Percentiles rank a stretch among this genome's conserved stretches.
These are phyloP conservation scores for Macrophomina pseudophaseolina DNA, from an alignment of 2,329 filamentous ascomycete genomes.

Conservation along the genomic window DNA sequence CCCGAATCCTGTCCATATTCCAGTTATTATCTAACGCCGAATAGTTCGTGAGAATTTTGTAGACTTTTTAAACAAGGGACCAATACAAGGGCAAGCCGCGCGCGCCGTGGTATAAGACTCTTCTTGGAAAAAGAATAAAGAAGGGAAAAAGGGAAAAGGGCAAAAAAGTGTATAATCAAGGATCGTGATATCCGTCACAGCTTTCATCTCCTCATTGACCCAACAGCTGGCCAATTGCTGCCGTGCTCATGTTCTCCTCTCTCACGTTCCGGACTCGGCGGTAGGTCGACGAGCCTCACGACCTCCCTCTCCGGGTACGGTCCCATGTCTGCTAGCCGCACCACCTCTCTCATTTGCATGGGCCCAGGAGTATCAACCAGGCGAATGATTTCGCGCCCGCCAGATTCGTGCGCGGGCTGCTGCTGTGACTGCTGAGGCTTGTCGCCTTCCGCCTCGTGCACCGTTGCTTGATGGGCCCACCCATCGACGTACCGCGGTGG, in stretches of 20 bases:
- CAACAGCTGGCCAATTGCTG: background rate
- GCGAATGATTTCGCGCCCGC: slow-evolving; percentile 8
- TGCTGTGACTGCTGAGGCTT: background rate
- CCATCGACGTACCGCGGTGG: background rate
- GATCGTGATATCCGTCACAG: background rate
- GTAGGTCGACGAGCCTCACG: slow-evolving; percentile 1
- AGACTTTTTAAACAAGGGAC: background rate
- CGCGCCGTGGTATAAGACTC: background rate
- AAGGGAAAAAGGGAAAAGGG: background rate
- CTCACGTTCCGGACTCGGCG: slow-evolving; percentile 12
- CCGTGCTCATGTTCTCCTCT: background rate
- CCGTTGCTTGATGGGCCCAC: background rate
- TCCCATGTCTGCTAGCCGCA: background rate
- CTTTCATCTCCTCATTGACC: background rate
- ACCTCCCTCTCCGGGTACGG: background rate
- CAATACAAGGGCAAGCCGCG: background rate
- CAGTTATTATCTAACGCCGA: background rate
- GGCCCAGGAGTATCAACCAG: background rate
- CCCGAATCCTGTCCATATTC: background rate
- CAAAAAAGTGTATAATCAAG: background rate
- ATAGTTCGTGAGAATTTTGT: background rate
- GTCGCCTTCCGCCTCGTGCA: background rate
- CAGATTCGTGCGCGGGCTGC: slow-evolving; percentile 16
- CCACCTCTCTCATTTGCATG: background rate
- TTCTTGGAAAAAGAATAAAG: background rate